Conservation (phyloP, 371 early-diverging fungal genomes). For the Lichtheimia ornata region DNA sequence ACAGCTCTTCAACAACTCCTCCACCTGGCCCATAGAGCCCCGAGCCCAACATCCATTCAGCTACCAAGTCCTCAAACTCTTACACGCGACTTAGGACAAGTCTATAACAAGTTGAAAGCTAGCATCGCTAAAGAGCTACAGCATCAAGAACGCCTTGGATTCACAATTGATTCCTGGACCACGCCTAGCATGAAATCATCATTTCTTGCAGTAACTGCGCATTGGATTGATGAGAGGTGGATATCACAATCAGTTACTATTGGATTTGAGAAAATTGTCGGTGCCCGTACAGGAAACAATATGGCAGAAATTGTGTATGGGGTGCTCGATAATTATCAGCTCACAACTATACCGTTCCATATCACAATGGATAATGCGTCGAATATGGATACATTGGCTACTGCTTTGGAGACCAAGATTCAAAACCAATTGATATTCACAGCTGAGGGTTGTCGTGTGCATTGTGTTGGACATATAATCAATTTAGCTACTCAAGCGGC, state of each 20-base stretch:
- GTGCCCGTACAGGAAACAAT: neutral
- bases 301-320: neutral
- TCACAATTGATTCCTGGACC: neutral
- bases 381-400: too few species aligned
- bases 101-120: too few species aligned
- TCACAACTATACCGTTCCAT: too few species aligned
- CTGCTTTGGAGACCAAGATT: too few species aligned
- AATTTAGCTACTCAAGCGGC: neutral
- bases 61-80: too few species aligned
- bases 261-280: neutral
- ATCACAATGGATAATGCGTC: too few species aligned
- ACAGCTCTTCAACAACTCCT: too few species aligned
- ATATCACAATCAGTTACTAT: neutral
- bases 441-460: neutral
- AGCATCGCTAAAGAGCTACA: too few species aligned
- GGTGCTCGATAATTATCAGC: too few species aligned
- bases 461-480: neutral
- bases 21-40: too few species aligned
- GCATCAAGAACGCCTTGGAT: neutral
- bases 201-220: neutral
- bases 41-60: too few species aligned
- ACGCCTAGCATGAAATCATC: neutral
- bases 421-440: neutral
- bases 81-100: too few species aligned
- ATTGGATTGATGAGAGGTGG: neutral